Percentiles rank a stretch among this genome's conserved stretches.
phyloP scores from a whole-genome alignment of 2,329 filamentous ascomycete genomes.

The Cladorrhinum sp. region DNA sequence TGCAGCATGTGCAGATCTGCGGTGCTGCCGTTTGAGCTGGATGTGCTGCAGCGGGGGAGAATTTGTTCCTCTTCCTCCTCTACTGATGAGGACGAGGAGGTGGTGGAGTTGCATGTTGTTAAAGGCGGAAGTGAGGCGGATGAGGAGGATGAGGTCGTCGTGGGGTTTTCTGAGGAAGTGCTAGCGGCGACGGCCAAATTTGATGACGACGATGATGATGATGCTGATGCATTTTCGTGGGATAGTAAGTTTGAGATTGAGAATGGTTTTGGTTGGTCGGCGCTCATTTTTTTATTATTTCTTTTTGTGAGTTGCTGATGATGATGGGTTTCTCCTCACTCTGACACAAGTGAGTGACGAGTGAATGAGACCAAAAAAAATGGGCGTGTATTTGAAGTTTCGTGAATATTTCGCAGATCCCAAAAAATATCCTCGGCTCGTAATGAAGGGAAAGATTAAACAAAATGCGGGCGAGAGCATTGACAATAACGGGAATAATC shows the following conservation, averaged over 20 bases:
- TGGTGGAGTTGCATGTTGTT: background rate
- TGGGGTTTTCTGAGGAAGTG: slow-evolving; percentile 4
- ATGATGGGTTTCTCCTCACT: background rate
- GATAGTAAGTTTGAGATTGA: background rate
- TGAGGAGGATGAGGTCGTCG: slow-evolving; percentile 9
- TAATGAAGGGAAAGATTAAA: too few relatives aligned
- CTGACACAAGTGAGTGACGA: background rate
- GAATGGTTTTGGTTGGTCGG: background rate
- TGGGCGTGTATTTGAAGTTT: background rate
- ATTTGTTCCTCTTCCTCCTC: background rate
- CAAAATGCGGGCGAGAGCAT: too few relatives aligned
- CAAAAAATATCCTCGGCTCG: background rate
- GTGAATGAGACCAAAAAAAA: background rate
- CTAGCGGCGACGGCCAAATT: background rate
- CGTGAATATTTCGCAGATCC: too few relatives aligned
- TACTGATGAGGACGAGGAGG: background rate
- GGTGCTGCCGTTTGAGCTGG: background rate
- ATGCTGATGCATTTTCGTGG: background rate
- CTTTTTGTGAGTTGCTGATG: background rate
- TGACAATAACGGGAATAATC: background rate
- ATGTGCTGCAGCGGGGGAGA: background rate
- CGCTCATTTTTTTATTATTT: background rate
- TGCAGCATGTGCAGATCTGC: slow-evolving; percentile 16
- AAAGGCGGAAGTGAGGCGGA: background rate
- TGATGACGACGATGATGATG: background rate